These are phyloP conservation scores for Yarrowia alimentaria DNA, from an alignment of 805 yeast genomes.

Conservation along the genomic window DNA sequence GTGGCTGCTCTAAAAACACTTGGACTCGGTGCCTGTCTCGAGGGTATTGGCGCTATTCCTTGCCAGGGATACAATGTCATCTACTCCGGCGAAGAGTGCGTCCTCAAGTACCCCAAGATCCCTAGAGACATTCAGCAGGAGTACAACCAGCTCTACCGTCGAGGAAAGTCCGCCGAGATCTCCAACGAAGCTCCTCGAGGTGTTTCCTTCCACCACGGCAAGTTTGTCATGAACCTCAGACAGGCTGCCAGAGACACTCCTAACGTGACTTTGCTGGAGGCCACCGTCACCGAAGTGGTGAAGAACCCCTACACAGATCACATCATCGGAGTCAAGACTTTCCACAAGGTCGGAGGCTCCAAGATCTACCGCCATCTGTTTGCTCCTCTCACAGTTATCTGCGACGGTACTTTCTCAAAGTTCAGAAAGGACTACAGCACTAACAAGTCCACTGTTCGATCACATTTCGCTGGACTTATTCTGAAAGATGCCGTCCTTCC, in stretches of 20 bases:
- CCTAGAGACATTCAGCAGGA: constrained; percentile 28
- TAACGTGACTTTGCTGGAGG: constrained; percentile 77
- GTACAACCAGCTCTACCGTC: constrained; percentile 21
- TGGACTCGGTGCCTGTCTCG: constrained; percentile 76
- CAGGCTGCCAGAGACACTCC: constrained; percentile 62
- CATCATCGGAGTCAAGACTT: constrained; percentile 67
- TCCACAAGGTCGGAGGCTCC: constrained; percentile 35
- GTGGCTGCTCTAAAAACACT: constrained; percentile 73
- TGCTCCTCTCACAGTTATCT: constrained; percentile 68
- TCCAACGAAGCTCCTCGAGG: constrained; percentile 45
- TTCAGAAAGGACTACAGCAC: constrained; percentile 72
- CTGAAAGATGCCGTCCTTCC: constrained; percentile 76
- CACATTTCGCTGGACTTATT: constrained; percentile 84
- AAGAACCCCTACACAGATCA: constrained; percentile 51
- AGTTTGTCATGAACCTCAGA: constrained; percentile 75
- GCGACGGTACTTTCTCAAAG: constrained; percentile 94
- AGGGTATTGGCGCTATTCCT: constrained; percentile 71
- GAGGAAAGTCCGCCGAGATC: constrained; percentile 39
- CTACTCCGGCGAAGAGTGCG: constrained; percentile 55
- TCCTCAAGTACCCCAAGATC: constrained; percentile 62
- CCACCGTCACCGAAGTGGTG: constrained; percentile 70
- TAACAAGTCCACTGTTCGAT: constrained; percentile 67
- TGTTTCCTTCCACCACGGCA: constrained; percentile 90
- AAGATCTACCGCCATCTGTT: constrained; percentile 43
- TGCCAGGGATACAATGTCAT: constrained; percentile 80